These are phyloP conservation scores for Corymbia citriodora DNA, from an alignment of 441 rosid species.

Conservation along the genomic window DNA sequence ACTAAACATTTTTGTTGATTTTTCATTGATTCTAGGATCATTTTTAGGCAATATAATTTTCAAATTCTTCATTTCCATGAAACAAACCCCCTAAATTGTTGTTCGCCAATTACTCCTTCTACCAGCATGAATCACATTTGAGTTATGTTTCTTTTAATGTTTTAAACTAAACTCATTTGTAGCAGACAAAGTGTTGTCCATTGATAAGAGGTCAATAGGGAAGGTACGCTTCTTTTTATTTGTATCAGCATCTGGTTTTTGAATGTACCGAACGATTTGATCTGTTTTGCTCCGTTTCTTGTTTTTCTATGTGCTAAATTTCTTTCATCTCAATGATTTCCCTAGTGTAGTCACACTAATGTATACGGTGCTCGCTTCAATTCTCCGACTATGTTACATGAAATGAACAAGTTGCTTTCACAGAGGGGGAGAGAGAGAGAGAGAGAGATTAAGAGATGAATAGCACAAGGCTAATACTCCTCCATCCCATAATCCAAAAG, in stretches of 20 bases:
- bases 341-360: too few species aligned
- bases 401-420: background rate
- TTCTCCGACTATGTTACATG: background rate
- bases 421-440: background rate
- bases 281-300: too few species aligned
- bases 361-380: background rate
- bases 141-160: too few species aligned
- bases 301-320: too few species aligned
- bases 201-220: too few species aligned
- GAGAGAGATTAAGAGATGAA: background rate
- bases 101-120: background rate
- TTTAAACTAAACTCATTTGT: too few species aligned
- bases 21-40: background rate
- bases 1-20: rapidly evolving
- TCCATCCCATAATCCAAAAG: background rate
- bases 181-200: too few species aligned
- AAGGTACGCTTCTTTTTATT: too few species aligned
- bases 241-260: too few species aligned
- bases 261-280: too few species aligned
- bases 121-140: background rate
- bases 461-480: background rate
- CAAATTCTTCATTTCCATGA: rapidly evolving
- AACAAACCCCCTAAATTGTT: background rate
- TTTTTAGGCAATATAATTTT: background rate
- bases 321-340: too few species aligned